Evolutionary conservation across 805 yeast genomes (phyloP).

Genomic region (Candida sphagnicola): DNA sequence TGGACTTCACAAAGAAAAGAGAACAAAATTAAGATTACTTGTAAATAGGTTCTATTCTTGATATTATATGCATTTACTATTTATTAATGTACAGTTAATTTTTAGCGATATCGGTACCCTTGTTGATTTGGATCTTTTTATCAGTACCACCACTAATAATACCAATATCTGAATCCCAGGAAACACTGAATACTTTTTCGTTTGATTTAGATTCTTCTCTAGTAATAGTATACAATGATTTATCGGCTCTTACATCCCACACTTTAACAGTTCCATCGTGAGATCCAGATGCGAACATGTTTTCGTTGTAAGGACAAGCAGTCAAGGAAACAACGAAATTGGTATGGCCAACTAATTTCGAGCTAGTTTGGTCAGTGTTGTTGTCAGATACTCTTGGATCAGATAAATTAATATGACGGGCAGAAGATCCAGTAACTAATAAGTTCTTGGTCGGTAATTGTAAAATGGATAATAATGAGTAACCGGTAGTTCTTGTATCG

Average conservation of each 20-base stretch:
- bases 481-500: constrained; percentile 84
- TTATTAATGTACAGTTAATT: constrained; percentile 8
- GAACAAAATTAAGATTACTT: constrained; percentile 10
- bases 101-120: constrained; percentile 26
- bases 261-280: constrained; percentile 94
- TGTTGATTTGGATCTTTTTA: constrained; percentile 84
- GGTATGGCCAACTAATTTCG: constrained; percentile 80
- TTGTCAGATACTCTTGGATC: constrained; percentile 78
- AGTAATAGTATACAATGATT: constrained; percentile 75
- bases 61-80: neutral
- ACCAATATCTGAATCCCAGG: constrained; percentile 78
- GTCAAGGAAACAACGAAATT: constrained; percentile 83
- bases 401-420: constrained; percentile 92
- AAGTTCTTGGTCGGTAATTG: constrained; percentile 65
- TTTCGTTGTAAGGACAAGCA: constrained; percentile 70
- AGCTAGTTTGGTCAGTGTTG: constrained; percentile 50
- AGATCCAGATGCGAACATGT: constrained; percentile 86
- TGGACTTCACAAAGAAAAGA: constrained; percentile 44
- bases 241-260: constrained; percentile 91
- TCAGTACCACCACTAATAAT: constrained; percentile 93
- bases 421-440: constrained; percentile 91
- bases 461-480: constrained; percentile 72
- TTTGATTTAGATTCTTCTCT: constrained; percentile 56
- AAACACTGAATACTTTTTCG: constrained; percentile 78
- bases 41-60: neutral